Evolutionary conservation across 306 rosid genomes (phyloP).

Genomic region (Oemleria cerasiformis): DNA sequence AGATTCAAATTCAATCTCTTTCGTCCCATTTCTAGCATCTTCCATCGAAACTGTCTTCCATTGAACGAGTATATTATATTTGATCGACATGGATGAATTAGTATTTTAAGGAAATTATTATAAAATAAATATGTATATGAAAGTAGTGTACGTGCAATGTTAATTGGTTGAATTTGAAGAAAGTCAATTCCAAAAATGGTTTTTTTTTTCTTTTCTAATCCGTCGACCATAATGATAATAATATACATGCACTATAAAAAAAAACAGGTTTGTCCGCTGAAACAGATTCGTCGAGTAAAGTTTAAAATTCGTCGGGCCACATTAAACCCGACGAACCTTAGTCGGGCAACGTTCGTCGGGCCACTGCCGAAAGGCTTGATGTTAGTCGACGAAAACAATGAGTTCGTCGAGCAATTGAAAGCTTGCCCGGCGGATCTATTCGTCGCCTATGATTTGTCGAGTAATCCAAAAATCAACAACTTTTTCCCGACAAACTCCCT

Average conservation of each 20-base stretch:
- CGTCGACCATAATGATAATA: background rate
- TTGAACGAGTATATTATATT: slow-evolving; percentile 1
- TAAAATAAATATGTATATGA: background rate
- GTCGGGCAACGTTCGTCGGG: too few species aligned
- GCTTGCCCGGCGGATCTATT: too few species aligned
- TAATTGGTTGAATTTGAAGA: slow-evolving; percentile 15
- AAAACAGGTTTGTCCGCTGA: too few species aligned
- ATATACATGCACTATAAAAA: background rate
- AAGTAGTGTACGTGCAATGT: background rate
- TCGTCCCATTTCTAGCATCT: slow-evolving; percentile 16
- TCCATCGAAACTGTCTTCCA: slow-evolving; percentile 3
- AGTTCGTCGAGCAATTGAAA: too few species aligned
- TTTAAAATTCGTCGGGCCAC: too few species aligned
- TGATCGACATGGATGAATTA: slow-evolving; percentile 11
- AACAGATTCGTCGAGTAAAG: too few species aligned
- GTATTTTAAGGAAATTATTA: background rate
- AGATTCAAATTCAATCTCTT: slow-evolving; percentile 1
- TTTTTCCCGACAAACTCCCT: too few species aligned
- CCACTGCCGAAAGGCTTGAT: too few species aligned
- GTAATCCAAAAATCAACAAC: too few species aligned
- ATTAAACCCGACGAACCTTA: too few species aligned
- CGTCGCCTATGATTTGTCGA: too few species aligned
- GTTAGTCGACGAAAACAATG: too few species aligned
- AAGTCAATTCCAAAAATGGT: slow-evolving; percentile 12
- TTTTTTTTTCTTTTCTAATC: background rate